phyloP scores from a whole-genome alignment of 495 filamentous ascomycete genomes.

The Penicillium daleae region DNA sequence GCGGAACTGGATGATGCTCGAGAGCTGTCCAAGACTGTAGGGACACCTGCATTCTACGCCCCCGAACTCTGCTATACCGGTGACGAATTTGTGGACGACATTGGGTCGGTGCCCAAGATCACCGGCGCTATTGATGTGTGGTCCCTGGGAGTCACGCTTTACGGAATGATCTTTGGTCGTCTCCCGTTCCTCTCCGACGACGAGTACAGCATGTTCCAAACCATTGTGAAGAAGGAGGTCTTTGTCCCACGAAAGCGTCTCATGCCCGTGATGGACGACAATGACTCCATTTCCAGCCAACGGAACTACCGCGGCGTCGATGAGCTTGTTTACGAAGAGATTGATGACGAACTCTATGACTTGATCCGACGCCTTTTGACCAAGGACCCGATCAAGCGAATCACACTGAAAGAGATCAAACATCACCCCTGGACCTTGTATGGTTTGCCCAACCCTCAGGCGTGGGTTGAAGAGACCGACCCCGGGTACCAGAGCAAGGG shows the following conservation, averaged over 20 bases:
- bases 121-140: slow-evolving; percentile 89
- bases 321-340: slow-evolving; percentile 80
- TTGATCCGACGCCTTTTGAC: slow-evolving; percentile 79
- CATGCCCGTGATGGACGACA: slow-evolving; percentile 68
- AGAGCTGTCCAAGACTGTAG: slow-evolving; percentile 95
- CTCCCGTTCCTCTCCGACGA: slow-evolving; percentile 90
- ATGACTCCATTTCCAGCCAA: slow-evolving; percentile 41
- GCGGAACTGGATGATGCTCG: slow-evolving; percentile 85
- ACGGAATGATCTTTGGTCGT: slow-evolving; percentile 91
- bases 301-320: slow-evolving; percentile 59
- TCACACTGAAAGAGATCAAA: slow-evolving; percentile 90
- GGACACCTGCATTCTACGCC: slow-evolving; percentile 96
- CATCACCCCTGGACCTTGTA: slow-evolving; percentile 93
- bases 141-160: slow-evolving; percentile 94
- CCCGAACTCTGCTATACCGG: slow-evolving; percentile 91
- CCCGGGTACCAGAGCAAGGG: slow-evolving; percentile 78
- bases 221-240: slow-evolving; percentile 86
- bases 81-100: slow-evolving; percentile 50
- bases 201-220: slow-evolving; percentile 86
- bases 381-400: slow-evolving; percentile 87
- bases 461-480: slow-evolving; percentile 94
- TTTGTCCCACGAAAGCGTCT: slow-evolving; percentile 84
- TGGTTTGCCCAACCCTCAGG: slow-evolving; percentile 71
- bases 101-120: slow-evolving; percentile 55
- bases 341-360: slow-evolving; percentile 81